Conservation (phyloP, 768 basidiomycete species). For the Calocera viscosa region DNA sequence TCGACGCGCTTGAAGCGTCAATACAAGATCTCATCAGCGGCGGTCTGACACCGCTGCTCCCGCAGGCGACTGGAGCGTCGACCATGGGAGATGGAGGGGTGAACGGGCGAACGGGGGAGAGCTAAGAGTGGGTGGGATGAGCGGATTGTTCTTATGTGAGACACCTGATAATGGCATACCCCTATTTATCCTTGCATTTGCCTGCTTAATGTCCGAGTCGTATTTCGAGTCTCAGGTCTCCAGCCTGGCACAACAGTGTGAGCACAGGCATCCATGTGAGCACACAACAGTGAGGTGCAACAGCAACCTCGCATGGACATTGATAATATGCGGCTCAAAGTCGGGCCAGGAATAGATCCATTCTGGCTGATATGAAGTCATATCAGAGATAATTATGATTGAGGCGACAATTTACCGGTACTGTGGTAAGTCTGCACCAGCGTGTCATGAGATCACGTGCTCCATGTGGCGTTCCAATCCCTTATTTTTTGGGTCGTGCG, state of each 20-base stretch:
- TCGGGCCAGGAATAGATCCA: no score
- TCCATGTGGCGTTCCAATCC: background rate
- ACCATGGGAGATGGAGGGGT: background rate
- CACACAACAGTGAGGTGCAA: no score
- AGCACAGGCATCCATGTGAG: no score
- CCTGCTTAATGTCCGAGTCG: no score
- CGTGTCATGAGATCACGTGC: background rate
- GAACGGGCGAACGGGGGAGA: background rate
- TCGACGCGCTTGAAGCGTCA: slow-evolving; percentile 76
- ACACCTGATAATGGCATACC: background rate
- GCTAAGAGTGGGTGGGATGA: background rate
- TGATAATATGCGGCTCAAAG: no score
- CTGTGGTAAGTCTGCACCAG: no score
- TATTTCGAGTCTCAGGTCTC: no score
- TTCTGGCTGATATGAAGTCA: no score
- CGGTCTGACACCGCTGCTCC: slow-evolving; percentile 26
- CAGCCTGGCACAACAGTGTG: background rate
- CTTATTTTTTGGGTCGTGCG: background rate
- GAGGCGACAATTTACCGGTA: no score
- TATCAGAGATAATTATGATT: no score
- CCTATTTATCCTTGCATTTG: background rate
- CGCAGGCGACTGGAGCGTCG: slow-evolving; percentile 1
- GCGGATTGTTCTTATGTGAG: background rate
- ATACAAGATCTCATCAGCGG: slow-evolving; percentile 87
- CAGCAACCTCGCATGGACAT: no score